Evolutionary conservation across 768 basidiomycete species (phyloP), one percentile per base, ranked within the genome.

Genomic region (Dioszegia hungarica): DNA sequence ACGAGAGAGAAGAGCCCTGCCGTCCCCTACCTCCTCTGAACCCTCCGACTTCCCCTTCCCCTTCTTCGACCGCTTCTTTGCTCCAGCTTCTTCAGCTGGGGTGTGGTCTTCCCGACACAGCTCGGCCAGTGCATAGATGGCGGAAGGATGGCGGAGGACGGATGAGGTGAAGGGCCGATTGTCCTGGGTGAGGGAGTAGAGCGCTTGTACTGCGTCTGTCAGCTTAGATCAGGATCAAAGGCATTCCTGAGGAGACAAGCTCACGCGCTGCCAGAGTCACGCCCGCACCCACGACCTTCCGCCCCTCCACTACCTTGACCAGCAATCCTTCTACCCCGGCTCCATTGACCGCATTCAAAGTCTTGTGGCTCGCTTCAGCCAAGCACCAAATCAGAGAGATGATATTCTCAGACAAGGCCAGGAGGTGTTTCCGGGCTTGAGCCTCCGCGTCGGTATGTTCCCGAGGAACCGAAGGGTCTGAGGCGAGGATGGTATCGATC

Each of bases 381-480:
- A 97, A 81, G 77, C 91, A 93, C 93, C 93, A 95, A 24, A 97
- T 75, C 15, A 87, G 84, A 5, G 92, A 93, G 63, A 95, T 88
- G 36, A 93, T 84, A 74, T 91, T 95, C 63, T 95, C 93, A 1
- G 92, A 85, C 64, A 94, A 85, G 64, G 89, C 85, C 66, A 88
- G 89, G 1, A 92, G 85, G 24, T 90, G 79, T 75, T 84, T 86
- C 69, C 85, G 83, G 0, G 84, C 81, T 45, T 70, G 63, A 17
- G 70, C 82, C 84, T 74, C 88, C 84, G 2, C 87, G 80, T 19
- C 86, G 76, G 79, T 82, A 82, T n/a, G 84, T 79, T 33, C 79
- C 22, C 43, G 49, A 3, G 63, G 28, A 17, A 47, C 33, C 6
- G 46, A 22, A 12, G 50, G 51, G 19, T 56, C 38, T 3, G 61